Evolutionary conservation across 768 basidiomycete genomes (phyloP), one percentile per base, ranked within the genome.

Genomic region (Naematelia aurantialba): DNA sequence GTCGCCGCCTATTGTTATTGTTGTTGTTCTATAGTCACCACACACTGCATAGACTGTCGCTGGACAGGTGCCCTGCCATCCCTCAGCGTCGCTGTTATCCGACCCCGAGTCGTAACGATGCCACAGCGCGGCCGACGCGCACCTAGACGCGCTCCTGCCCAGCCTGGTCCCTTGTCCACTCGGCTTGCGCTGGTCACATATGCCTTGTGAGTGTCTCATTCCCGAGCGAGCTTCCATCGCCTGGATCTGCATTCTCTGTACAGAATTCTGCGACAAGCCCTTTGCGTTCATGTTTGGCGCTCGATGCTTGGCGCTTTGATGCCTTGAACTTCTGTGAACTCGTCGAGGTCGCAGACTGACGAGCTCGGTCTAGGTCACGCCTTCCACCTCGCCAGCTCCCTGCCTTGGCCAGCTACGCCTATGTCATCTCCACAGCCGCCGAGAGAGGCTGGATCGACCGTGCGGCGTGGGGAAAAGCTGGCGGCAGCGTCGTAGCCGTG

Each of bases 361-460:
- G n/a, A n/a, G n/a, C n/a, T n/a, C n/a, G n/a, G n/a, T n/a, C 5
- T 39, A 73, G 71, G n/a, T 70, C 72, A 17, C 60, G 69, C 24
- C 47, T 73, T 39, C 72, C 72, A 17, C 69, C 69, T 45, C 53
- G 69, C 2, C 72, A 71, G 57, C 58, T 74, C 0, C 72, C 69
- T 0, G 25, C 70, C 13, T 56, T 74, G 30, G 67, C 64, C 5
- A 21, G 57, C 5, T 74, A 74, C 44, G 63, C 69, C 2, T 66
- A 63, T 29, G 24, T 48, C n/a, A 57, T 74, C 22, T 45, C 70
- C 19, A 58, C 60, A 39, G 58, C 58, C 12, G 42, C 62, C 1
- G 56, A 69, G 10, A 58, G 55, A 13, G 61, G 60, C 39, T 70
- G 67, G 67, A 61, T 74, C 4, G 17, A 48, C 14, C 29, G 34